Evolutionary conservation across 2,329 filamentous ascomycete species (phyloP).

Genomic region (Ascomycota sp.): DNA sequence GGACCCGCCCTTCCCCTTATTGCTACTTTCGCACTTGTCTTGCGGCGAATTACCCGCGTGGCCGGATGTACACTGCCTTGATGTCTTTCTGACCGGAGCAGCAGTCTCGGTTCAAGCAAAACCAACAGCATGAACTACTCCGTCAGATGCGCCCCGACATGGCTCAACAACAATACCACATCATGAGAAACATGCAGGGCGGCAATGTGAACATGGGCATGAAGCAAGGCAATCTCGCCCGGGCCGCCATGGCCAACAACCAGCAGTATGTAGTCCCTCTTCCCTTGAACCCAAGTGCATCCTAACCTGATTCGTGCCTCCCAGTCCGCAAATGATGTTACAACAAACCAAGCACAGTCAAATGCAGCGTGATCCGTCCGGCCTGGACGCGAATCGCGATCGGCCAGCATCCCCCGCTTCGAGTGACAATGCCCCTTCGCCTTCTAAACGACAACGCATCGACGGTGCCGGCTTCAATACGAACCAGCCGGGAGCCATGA

Average conservation of each 20-base stretch:
- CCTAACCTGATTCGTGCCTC: not conserved
- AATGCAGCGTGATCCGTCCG: slow-evolving; percentile 76
- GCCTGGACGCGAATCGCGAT: slow-evolving; percentile 67
- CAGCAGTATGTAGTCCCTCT: slow-evolving; percentile 47
- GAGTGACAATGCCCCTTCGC: slow-evolving; percentile 76
- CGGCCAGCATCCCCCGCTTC: slow-evolving; percentile 66
- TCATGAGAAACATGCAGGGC: slow-evolving; percentile 49
- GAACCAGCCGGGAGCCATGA: slow-evolving; percentile 43
- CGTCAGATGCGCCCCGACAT: slow-evolving; percentile 48
- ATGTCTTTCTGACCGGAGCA: too few species aligned
- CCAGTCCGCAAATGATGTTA: slow-evolving; percentile 51
- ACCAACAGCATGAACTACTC: slow-evolving; percentile 56
- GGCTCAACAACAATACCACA: slow-evolving; percentile 35
- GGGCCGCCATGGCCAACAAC: slow-evolving; percentile 62
- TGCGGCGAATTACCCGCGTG: too few species aligned
- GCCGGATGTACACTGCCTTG: too few species aligned
- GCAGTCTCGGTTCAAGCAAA: slow-evolving; percentile 54
- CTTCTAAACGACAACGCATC: slow-evolving; percentile 73
- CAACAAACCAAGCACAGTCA: slow-evolving; percentile 53
- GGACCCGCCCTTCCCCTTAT: too few species aligned
- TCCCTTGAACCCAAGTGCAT: not conserved
- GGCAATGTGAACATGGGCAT: slow-evolving; percentile 35
- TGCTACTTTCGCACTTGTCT: too few species aligned
- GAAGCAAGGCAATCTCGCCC: slow-evolving; percentile 43
- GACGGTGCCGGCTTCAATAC: slow-evolving; percentile 52